phyloP scores from a whole-genome alignment of 2,329 filamentous ascomycete species.

The Fusarium xyrophilum region DNA sequence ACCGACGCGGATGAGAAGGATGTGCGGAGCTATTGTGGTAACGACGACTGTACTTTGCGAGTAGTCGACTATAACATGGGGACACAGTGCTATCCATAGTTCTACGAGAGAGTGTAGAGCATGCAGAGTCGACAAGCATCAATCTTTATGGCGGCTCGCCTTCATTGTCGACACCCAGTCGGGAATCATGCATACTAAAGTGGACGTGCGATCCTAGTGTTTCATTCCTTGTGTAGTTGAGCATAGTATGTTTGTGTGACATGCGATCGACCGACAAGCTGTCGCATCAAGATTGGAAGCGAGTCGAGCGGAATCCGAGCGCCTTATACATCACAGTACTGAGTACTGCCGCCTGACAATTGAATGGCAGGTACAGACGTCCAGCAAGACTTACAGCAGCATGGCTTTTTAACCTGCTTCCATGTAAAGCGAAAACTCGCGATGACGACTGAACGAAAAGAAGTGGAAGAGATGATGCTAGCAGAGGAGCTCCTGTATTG shows the following conservation, averaged over 20 bases:
- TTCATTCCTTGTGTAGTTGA: neutral
- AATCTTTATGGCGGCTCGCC: neutral
- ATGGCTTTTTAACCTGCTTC: too few species aligned
- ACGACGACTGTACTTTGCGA: too few species aligned
- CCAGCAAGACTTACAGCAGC: too few species aligned
- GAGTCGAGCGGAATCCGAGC: neutral
- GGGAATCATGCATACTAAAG: neutral
- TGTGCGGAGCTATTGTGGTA: too few species aligned
- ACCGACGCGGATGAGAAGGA: too few species aligned
- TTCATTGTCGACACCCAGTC: neutral
- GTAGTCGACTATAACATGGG: too few species aligned
- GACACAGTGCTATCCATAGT: too few species aligned
- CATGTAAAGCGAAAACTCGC: neutral
- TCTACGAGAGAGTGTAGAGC: too few species aligned
- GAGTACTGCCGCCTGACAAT: neutral
- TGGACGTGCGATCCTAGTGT: rapidly evolving
- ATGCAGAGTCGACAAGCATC: neutral
- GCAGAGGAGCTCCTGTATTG: neutral
- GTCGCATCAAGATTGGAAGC: neutral
- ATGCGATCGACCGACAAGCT: rapidly evolving
- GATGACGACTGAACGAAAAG: neutral
- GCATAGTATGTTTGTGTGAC: neutral
- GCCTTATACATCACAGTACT: neutral
- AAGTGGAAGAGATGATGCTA: neutral
- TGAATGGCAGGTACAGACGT: neutral